Evolutionary conservation across 225 moss, liverwort and hornwort genomes (phyloP), one percentile per base, ranked within the genome.

Genomic region (Thuidium tamariscinum): DNA sequence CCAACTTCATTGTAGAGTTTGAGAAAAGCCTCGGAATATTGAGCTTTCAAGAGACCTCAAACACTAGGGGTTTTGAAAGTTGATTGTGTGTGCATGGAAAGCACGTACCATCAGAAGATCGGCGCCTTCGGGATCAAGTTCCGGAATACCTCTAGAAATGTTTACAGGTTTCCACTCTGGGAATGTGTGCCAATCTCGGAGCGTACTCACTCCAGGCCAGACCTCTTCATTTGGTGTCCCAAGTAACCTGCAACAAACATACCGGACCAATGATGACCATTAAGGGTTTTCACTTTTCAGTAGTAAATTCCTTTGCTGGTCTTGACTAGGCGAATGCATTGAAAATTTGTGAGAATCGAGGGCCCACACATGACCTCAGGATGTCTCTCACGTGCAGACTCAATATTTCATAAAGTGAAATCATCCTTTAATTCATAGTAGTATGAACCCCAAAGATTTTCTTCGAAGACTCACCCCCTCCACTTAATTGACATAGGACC

Each of bases 161-260:
- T 86, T 89, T 56, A 92, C 94, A 79, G 94, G 95, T 79, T 94
- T 90, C 96, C 96, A 96, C 79, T 95, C 91, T 13, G 96, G 96
- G 54, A 93, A 96, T 48, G 93, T 91, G 74, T 96, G 96, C 96
- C 95, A 96, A 84, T 96, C 95, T 79, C 94, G 89, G 20, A 95
- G 89, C 84, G 93, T 90, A 42, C 80, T 93, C 74, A 95, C 96
- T 86, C 96, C 94, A 65, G 96, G 95, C 96, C 96, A 96, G 27
- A 92, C 80, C 27, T 85, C 74, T 72, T 95, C 96, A 65, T 94
- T 92, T 63, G 96, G 96, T 46, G 96, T 96, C 69, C 96, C 96
- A 67, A 96, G 92, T 37, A 95, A 68, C 88, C 96, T 96, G 88
- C 74, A 82, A 68, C 39, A 32, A 88, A 66, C 46, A 59, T 55